A percentile compares a stretch with the other conserved stretches of the same genome.
Evolutionary conservation across 805 yeast species (phyloP).

Genomic region (Saccharomycopsis synnaedendra): DNA sequence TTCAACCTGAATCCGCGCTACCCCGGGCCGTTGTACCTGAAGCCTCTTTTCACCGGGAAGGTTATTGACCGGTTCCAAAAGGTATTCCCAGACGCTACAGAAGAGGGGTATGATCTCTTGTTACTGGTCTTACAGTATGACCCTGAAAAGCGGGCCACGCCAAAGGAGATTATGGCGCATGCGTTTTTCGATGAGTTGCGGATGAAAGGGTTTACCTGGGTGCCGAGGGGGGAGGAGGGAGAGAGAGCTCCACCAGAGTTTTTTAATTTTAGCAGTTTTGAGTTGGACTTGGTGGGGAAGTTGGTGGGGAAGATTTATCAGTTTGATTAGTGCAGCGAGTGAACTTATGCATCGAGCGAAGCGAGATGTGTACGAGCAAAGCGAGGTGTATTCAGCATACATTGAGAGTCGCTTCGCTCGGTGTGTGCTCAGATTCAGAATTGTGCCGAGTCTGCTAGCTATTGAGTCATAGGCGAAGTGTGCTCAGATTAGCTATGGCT

Average conservation of each 20-base stretch:
- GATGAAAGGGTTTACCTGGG: slow-evolving; percentile 33
- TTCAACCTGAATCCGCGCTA: slow-evolving; percentile 66
- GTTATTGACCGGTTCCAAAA: slow-evolving; percentile 48
- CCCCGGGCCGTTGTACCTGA: slow-evolving; percentile 62
- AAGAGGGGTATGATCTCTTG: slow-evolving; percentile 77
- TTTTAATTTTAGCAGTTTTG: slow-evolving; percentile 64
- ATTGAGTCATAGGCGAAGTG: no score
- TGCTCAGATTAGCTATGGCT: no score
- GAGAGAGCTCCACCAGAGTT: slow-evolving; percentile 32
- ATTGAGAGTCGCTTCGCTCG: no score
- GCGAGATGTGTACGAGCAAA: neutral
- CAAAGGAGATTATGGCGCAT: slow-evolving; percentile 77
- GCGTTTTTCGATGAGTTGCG: slow-evolving; percentile 84
- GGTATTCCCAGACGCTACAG: slow-evolving; percentile 67
- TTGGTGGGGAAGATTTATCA: slow-evolving; percentile 13
- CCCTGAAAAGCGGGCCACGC: slow-evolving; percentile 72
- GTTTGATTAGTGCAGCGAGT: neutral
- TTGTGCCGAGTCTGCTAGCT: no score
- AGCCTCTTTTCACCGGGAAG: slow-evolving; percentile 46
- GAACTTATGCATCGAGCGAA: neutral
- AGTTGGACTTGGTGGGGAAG: slow-evolving; percentile 35
- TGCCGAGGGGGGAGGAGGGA: slow-evolving; percentile 42
- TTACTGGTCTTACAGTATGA: slow-evolving; percentile 78
- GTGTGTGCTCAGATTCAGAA: no score
- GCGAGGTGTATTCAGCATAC: no score